Evolutionary conservation across 2,329 filamentous ascomycete genomes (phyloP), one percentile per base, ranked within the genome.

Genomic region (Aureobasidium sp.): DNA sequence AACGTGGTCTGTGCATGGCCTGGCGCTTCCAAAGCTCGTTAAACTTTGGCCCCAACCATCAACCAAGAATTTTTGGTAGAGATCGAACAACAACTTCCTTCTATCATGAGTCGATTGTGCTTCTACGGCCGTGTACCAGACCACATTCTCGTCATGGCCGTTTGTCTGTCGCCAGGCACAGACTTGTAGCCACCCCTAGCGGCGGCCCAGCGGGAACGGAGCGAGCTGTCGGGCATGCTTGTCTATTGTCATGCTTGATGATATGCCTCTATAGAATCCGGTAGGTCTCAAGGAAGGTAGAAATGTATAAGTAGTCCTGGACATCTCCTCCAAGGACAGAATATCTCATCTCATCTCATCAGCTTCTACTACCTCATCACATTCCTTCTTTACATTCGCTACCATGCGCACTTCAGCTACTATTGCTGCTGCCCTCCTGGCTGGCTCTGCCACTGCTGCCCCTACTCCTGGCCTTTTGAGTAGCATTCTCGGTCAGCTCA

Each of bases 381-480:
- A 34, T 52, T 16, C 15, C 4, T 5, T 27, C 10, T 48, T 21
- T 44, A 50, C 21, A 47, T 30, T 25, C 42, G 42, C 36, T n/a
- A 59, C 21, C 16, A 60, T 60, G 57, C 44, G 45, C 34, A 8
- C 30, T 9, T 60, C 57, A 16, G 34, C 57, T 60, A 32, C 42
- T 48, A n/a, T 54, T 25, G 36, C 49, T 45, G 59, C 59, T 32
- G 30, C 49, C 21, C 7, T 54, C 29, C 15, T 61, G 39, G 49
- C 59, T 37, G 41, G 59, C 36, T 36, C 34, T 45, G 59, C 49
- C 32, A 47, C 48, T 21, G 59, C 59, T 25, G 49, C 59, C 3
- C 59, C 59, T 36, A 61, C 59, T n/a, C 59, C 59, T 25, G 11
- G 34, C 15, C 59, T 61, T 27, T 16, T 61, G 27, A 53, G 48